A percentile compares a stretch with the other conserved stretches of the same genome.
These are phyloP conservation scores for Hypoxylon lenormandii DNA, from an alignment of 495 filamentous ascomycete species.

Conservation along the genomic window DNA sequence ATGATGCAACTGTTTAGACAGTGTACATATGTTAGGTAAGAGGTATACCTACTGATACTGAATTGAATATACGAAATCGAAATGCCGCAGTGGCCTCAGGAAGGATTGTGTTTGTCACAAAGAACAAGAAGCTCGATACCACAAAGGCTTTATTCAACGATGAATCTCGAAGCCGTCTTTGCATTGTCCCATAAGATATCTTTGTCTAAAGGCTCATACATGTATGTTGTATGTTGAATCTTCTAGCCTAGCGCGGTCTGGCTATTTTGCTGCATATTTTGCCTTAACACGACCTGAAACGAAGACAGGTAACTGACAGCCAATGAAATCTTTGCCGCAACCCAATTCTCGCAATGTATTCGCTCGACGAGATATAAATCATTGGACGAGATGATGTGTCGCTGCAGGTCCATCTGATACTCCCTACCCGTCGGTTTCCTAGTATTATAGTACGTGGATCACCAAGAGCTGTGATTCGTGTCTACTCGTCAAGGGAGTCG, in stretches of 20 bases:
- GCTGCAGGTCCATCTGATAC: slow-evolving; percentile 48
- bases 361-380: slow-evolving; percentile 31
- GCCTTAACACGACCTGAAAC: slow-evolving; percentile 35
- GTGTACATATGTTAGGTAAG: too few relatives aligned
- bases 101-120: not conserved
- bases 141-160: not conserved
- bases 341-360: slow-evolving; percentile 44
- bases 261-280: slow-evolving; percentile 13
- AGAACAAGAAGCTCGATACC: not conserved
- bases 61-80: too few relatives aligned
- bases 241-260: slow-evolving; percentile 16
- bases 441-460: slow-evolving; percentile 42
- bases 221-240: slow-evolving; percentile 1
- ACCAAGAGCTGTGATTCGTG: slow-evolving; percentile 44
- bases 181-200: not conserved
- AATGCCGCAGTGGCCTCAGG: too few relatives aligned
- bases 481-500: slow-evolving; percentile 16
- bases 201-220: not conserved
- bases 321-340: slow-evolving; percentile 27
- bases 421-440: slow-evolving; percentile 42
- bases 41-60: too few relatives aligned
- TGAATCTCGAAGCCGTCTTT: not conserved
- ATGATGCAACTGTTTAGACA: too few relatives aligned
- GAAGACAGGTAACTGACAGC: slow-evolving; percentile 27
- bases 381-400: slow-evolving; percentile 40